Percentiles rank a stretch among this genome's conserved stretches.
phyloP scores from a whole-genome alignment of 2,329 filamentous ascomycete genomes.

The Cladophialophora yegresii region DNA sequence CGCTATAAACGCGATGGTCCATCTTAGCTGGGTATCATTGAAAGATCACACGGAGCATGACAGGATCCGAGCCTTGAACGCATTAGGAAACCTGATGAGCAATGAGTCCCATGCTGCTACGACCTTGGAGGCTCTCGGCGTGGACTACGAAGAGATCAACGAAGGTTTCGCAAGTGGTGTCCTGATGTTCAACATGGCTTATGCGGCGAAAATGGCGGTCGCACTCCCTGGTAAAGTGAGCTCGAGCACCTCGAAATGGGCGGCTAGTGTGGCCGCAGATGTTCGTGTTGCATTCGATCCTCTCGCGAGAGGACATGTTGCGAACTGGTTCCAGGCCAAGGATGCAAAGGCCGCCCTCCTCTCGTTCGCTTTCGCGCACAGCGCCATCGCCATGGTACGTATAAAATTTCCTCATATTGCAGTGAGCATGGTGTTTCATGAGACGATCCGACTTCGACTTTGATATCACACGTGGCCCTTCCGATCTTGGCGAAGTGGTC shows the following conservation, averaged over 20 bases:
- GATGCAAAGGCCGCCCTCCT: constrained; percentile 7
- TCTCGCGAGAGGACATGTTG: constrained; percentile 10
- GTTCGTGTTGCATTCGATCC: constrained; percentile 1
- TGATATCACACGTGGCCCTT: too few relatives aligned
- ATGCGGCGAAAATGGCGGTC: not conserved
- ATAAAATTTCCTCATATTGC: not conserved
- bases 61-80: constrained; percentile 1
- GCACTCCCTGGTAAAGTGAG: constrained; percentile 10
- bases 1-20: not conserved
- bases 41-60: not conserved
- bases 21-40: constrained; percentile 1
- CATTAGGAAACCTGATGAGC: constrained; percentile 10
- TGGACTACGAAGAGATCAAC: constrained; percentile 9
- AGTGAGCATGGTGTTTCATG: not conserved
- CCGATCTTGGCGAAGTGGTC: not conserved
- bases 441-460: not conserved
- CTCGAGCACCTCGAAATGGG: not conserved
- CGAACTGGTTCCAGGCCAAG: constrained; percentile 8
- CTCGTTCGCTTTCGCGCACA: constrained; percentile 11
- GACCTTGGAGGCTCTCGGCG: constrained; percentile 4
- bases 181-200: constrained; percentile 2
- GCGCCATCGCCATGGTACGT: constrained; percentile 7
- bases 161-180: not conserved
- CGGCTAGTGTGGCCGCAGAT: not conserved
- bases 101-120: constrained; percentile 9